A percentile compares a stretch with the other conserved stretches of the same genome.
These are phyloP conservation scores for Xylariaceae sp. DNA, from an alignment of 2,329 filamentous ascomycete species.

Conservation along the genomic window DNA sequence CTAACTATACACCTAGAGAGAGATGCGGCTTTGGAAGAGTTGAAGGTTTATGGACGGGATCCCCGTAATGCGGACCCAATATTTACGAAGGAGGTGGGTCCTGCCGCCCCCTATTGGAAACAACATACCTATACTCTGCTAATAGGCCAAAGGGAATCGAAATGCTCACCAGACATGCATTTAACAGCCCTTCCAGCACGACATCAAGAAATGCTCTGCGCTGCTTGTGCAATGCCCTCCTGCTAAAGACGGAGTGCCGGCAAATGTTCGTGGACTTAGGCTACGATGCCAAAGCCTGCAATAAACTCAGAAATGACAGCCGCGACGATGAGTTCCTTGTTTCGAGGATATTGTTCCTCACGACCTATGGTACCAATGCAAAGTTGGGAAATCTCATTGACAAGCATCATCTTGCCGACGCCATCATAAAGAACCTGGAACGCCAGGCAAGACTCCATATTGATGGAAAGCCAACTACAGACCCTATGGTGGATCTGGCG, in stretches of 20 bases:
- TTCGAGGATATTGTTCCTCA: conserved; percentile 73
- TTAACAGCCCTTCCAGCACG: conserved; percentile 58
- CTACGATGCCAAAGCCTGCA: conserved; percentile 63
- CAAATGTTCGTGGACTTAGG: conserved; percentile 70
- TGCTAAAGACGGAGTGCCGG: conserved; percentile 63
- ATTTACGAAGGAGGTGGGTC: conserved; percentile 67
- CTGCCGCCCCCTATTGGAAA: background rate
- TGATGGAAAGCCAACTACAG: conserved; percentile 32
- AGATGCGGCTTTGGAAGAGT: conserved; percentile 56
- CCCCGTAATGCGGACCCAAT: conserved; percentile 72
- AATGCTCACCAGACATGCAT: conserved; percentile 67
- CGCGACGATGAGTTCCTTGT: conserved; percentile 82
- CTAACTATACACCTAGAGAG: conserved; percentile 44
- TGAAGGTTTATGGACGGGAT: conserved; percentile 76
- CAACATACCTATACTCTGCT: conserved; percentile 15
- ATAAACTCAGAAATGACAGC: conserved; percentile 66
- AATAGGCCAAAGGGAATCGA: conserved; percentile 60
- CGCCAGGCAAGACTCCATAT: conserved; percentile 57
- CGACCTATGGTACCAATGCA: conserved; percentile 71
- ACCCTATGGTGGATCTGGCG: conserved; percentile 72
- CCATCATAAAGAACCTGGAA: conserved; percentile 64
- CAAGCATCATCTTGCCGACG: conserved; percentile 62
- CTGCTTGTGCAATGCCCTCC: conserved; percentile 79
- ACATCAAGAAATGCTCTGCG: conserved; percentile 73
- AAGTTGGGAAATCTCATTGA: conserved; percentile 63